Evolutionary conservation across 345 rosid species (phyloP), one percentile per base, ranked within the genome.

Genomic region (Eucalyptus sideroxylon): DNA sequence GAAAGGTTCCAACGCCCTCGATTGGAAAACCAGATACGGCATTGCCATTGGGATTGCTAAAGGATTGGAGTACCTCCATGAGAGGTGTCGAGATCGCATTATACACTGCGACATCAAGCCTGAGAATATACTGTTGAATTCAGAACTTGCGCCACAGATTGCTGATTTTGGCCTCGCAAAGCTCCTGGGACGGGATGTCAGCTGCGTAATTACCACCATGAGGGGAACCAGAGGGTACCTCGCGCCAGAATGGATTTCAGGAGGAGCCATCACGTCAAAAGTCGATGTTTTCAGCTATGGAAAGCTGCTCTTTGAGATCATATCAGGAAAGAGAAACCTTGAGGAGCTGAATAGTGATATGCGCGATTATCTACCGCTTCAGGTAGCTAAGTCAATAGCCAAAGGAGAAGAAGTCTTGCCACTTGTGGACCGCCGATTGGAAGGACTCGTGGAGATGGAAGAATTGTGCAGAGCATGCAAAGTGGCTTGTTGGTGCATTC

Each of bases 271-370:
- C 62, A 92, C 91, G 6, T 87, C 87, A 11, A 90, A 90, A 87
- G 92, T 69, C 11, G 93, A 92, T 23, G 92, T 89, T 34, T 92
- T 90, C 42, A 92, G 93, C 82, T 90, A 89, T 10, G 92, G 91
- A 19, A 88, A 87, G 77, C 89, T 92, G 47, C 82, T 92, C 7
- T 87, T 92, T 87, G 92, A 90, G 88, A n/a, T 92, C 23, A 53
- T 90, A 30, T 89, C 90, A 3, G 91, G 92, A 23, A 42, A 86
- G 89, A 92, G 89, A 82, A 92, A 89, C 85, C 9, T 88, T 5
- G 91, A 88, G 23, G 53, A 31, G 23, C 26, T 53, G 49, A 6
- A 47, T 10, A 72, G 83, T 82, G 87, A 51, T 27, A 53, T 55
- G 23, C 31, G 49, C n/a, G 9, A 37, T 6, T 88, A 88, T 14